Evolutionary conservation across 768 basidiomycete species (phyloP).

Genomic region (Exsudoporus frostii): DNA sequence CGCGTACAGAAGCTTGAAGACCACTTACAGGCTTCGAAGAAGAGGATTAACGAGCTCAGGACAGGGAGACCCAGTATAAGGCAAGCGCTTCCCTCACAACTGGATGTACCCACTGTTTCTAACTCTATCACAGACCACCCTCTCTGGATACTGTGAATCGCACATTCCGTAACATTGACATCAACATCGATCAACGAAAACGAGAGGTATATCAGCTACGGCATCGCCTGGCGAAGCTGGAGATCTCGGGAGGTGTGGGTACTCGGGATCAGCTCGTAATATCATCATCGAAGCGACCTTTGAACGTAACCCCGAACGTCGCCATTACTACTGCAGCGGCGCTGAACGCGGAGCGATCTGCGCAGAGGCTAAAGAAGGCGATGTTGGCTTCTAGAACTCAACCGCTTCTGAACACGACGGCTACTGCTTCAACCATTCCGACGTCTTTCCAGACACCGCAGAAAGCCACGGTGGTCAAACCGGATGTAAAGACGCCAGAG

Average conservation of each 20-base stretch:
- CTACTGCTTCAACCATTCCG: slow-evolving; percentile 19
- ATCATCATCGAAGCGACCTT: slow-evolving; percentile 36
- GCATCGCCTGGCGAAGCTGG: slow-evolving; percentile 50
- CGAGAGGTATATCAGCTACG: slow-evolving; percentile 51
- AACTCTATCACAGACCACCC: slow-evolving; percentile 56
- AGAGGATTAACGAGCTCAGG: slow-evolving; percentile 58
- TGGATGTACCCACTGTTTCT: not conserved
- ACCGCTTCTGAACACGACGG: slow-evolving; percentile 65
- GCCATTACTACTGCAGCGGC: slow-evolving; percentile 78
- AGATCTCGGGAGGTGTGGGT: slow-evolving; percentile 30
- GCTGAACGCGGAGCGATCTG: slow-evolving; percentile 75
- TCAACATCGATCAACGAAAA: slow-evolving; percentile 61
- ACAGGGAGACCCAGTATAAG: slow-evolving; percentile 60
- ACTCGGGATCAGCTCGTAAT: slow-evolving; percentile 43
- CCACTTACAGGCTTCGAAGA: slow-evolving; percentile 65
- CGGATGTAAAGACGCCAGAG: not conserved
- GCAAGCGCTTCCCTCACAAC: slow-evolving; percentile 36
- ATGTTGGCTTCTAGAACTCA: slow-evolving; percentile 57
- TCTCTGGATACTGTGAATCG: slow-evolving; percentile 80
- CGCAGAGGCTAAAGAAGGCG: slow-evolving; percentile 65
- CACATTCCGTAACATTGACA: slow-evolving; percentile 81
- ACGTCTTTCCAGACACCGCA: slow-evolving; percentile 31
- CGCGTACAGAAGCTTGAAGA: slow-evolving; percentile 79
- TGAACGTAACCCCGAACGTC: slow-evolving; percentile 58
- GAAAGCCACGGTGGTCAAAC: slow-evolving; percentile 17